A percentile compares a stretch with the other conserved stretches of the same genome.
phyloP scores from a whole-genome alignment of 352 stramenopile genomes.

The Phytopythium montanum region DNA sequence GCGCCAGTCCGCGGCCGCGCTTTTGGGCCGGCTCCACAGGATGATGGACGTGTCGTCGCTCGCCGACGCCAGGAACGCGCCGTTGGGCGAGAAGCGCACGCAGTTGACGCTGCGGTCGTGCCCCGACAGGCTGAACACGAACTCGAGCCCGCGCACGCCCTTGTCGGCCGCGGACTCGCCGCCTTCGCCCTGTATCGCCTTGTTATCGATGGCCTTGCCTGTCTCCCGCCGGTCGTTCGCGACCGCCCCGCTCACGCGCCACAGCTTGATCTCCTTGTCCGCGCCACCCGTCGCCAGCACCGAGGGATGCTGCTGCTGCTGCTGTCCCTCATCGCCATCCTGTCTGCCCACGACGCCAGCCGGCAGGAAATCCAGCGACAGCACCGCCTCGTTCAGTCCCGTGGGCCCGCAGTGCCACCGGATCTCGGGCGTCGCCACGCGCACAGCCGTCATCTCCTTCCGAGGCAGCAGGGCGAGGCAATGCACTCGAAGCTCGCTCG shows the following conservation, averaged over 20 bases:
- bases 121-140: constrained; percentile 81
- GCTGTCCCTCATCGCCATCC: not conserved
- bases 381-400: constrained; percentile 83
- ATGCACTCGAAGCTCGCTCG: no score
- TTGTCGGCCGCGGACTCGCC: constrained; percentile 1
- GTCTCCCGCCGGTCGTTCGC: constrained; percentile 2
- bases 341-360: not conserved
- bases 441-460: constrained; percentile 21
- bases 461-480: no score
- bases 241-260: constrained; percentile 41
- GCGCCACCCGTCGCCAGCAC: constrained; percentile 80
- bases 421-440: constrained; percentile 78
- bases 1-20: constrained; percentile 53
- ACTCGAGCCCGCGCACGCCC: constrained; percentile 36
- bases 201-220: not conserved
- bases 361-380: constrained; percentile 80
- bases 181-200: not conserved
- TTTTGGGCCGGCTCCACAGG: constrained; percentile 79
- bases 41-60: constrained; percentile 90
- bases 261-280: constrained; percentile 89
- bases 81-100: constrained; percentile 89
- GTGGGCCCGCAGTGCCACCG: constrained; percentile 84
- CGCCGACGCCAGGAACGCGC: constrained; percentile 78
- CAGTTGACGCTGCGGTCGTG: constrained; percentile 91
- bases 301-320: constrained; percentile 3